A percentile compares a stretch with the other conserved stretches of the same genome.
Conservation (phyloP, 306 rosid genomes). For the Hippophae rhamnoides region DNA sequence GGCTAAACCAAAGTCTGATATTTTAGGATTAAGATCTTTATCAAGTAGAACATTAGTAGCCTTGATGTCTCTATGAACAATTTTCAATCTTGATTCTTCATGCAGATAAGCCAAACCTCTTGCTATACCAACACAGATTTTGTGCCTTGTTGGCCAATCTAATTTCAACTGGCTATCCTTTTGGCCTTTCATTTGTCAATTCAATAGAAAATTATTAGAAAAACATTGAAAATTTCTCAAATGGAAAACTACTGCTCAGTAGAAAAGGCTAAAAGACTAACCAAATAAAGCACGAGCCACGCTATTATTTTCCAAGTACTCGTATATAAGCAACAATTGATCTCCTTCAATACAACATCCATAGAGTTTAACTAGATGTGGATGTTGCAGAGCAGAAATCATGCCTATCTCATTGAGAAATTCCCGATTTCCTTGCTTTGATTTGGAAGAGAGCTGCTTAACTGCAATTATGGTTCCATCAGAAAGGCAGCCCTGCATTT, state of each 20-base stretch:
- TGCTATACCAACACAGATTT: slow-evolving; percentile 24
- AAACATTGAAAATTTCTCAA: neutral
- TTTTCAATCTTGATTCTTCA: slow-evolving; percentile 31
- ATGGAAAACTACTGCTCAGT: neutral
- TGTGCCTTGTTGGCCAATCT: slow-evolving; percentile 28
- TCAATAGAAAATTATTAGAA: neutral
- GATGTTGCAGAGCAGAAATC: slow-evolving; percentile 37
- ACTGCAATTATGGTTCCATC: slow-evolving; percentile 25
- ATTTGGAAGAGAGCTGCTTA: slow-evolving; percentile 31
- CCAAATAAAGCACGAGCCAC: slow-evolving; percentile 30
- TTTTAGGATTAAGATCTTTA: slow-evolving; percentile 27
- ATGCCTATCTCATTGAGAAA: slow-evolving; percentile 35
- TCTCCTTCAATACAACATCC: slow-evolving; percentile 36
- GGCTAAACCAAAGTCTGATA: slow-evolving; percentile 35
- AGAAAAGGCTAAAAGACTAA: slow-evolving; percentile 1
- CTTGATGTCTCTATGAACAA: slow-evolving; percentile 44
- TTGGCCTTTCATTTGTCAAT: slow-evolving; percentile 11
- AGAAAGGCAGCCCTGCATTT: slow-evolving; percentile 24
- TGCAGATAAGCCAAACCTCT: slow-evolving; percentile 30
- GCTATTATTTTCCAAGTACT: slow-evolving; percentile 29
- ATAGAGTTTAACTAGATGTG: slow-evolving; percentile 31
- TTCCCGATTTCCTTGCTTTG: slow-evolving; percentile 36
- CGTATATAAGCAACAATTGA: slow-evolving; percentile 28
- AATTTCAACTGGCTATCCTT: slow-evolving; percentile 10
- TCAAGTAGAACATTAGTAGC: slow-evolving; percentile 35